Conservation (phyloP, 805 yeast species). For the Tetrapisispora pingtungensis region DNA sequence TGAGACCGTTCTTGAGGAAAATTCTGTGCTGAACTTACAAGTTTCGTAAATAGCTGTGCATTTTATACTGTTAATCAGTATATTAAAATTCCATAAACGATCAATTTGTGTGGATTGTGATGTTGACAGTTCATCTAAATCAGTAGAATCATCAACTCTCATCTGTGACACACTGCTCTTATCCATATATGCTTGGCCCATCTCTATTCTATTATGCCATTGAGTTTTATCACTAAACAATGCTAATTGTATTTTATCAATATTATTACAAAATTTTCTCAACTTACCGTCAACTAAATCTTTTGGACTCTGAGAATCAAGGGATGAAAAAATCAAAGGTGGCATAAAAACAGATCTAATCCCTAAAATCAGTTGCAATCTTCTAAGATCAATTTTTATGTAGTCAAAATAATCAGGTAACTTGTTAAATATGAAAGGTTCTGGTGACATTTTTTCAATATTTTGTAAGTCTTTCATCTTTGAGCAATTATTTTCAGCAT, state of each 20-base stretch:
- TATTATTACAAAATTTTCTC: constrained; percentile 25
- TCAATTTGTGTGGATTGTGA: constrained; percentile 29
- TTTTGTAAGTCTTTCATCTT: constrained; percentile 5
- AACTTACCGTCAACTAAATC: constrained; percentile 34
- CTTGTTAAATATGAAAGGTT: constrained; percentile 16
- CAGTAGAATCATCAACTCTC: constrained; percentile 8
- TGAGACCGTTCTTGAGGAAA: constrained; percentile 24
- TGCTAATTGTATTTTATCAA: constrained; percentile 21
- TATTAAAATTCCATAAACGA: constrained; percentile 20
- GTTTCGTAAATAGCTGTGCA: constrained; percentile 28
- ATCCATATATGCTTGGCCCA: constrained; percentile 13
- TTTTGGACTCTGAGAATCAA: constrained; percentile 29
- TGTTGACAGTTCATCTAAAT: constrained; percentile 17
- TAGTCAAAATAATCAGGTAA: constrained; percentile 30
- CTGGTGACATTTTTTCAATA: constrained; percentile 6
- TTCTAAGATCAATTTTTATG: constrained; percentile 16
- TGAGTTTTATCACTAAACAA: constrained; percentile 20
- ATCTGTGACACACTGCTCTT: constrained; percentile 9
- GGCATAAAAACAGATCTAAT: constrained; percentile 37
- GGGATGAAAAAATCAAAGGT: constrained; percentile 28
- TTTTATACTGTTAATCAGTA: constrained; percentile 15
- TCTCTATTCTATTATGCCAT: constrained; percentile 17
- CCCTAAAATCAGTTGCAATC: constrained; percentile 27
- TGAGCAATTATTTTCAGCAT: constrained; percentile 14
- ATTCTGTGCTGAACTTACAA: constrained; percentile 12